Percentiles rank a stretch among this genome's conserved stretches.
These are phyloP conservation scores for Hericium rajendrae DNA, from an alignment of 768 basidiomycete genomes.

Conservation along the genomic window DNA sequence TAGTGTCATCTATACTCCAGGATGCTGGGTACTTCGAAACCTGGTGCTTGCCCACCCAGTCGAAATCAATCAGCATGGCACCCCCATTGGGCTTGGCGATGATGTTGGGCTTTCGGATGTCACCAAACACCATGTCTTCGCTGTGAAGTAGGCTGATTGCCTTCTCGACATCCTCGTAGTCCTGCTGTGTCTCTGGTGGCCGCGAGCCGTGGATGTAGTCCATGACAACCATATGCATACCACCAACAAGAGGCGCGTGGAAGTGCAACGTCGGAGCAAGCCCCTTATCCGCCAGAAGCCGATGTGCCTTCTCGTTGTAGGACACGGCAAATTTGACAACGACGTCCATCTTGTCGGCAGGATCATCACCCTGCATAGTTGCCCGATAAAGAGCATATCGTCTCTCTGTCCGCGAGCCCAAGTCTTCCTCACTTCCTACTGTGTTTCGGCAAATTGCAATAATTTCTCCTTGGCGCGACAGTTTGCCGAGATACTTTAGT, in stretches of 20 bases:
- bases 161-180: constrained; percentile 1
- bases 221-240: constrained; percentile 13
- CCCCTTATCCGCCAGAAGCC: constrained; percentile 1
- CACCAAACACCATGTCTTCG: constrained; percentile 8
- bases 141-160: constrained; percentile 7
- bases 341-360: background rate
- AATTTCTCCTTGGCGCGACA: no score
- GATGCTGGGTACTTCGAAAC: no score
- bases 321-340: constrained; percentile 10
- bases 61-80: constrained; percentile 10
- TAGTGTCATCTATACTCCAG: no score
- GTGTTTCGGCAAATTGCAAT: no score
- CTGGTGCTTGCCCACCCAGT: constrained; percentile 4
- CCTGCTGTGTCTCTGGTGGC: background rate
- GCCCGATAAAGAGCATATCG: no score
- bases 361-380: no score
- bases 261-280: constrained; percentile 7
- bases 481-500: no score
- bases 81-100: background rate
- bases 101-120: constrained; percentile 8
- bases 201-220: constrained; percentile 1
- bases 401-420: no score
- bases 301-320: constrained; percentile 6
- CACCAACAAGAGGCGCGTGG: constrained; percentile 3
- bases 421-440: no score